Base-by-base conservation (phyloP, 2,329 filamentous ascomycete genomes). In the Sarocladiaceae sp. region DNA sequence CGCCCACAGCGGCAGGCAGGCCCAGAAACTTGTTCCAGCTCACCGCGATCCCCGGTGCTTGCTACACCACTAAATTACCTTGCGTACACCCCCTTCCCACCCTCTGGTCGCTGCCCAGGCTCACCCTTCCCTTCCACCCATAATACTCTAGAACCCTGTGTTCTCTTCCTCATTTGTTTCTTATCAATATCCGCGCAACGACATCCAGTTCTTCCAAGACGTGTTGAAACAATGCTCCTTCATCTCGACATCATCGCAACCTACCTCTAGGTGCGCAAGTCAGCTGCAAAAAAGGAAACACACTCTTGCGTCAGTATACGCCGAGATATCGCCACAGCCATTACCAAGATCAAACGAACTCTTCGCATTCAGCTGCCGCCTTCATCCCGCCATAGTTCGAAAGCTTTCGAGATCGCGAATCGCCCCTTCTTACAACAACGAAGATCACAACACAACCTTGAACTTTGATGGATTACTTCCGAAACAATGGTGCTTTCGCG, bases 381-480 rank as follows among this genome's bases (percentile, higher is more conserved):
- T n/a, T n/a, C n/a, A n/a, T n/a, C n/a, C n/a, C n/a, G n/a, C n/a
- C n/a, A n/a, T n/a, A n/a, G n/a, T n/a, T n/a, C n/a, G n/a, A n/a
- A n/a, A n/a, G n/a, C n/a, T n/a, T n/a, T n/a, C n/a, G n/a, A n/a
- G n/a, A n/a, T n/a, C n/a, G n/a, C n/a, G n/a, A n/a, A n/a, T n/a
- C n/a, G n/a, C n/a, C n/a, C n/a, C n/a, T n/a, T n/a, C n/a, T n/a
- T n/a, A n/a, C n/a, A n/a, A n/a, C n/a, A n/a, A n/a, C n/a, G n/a
- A n/a, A n/a, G n/a, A n/a, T n/a, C n/a, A n/a, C n/a, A n/a, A n/a
- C n/a, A n/a, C n/a, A n/a, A n/a, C n/a, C n/a, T n/a, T n/a, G n/a
- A n/a, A 5, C 25, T 25, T 65, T 60, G 55, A 71, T 71, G 69
- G 67, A 63, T 68, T 66, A 64, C 52, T 67, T 50, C 28, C 11